Conservation (phyloP, 2,329 filamentous ascomycete species). For the Gremmenia infestans region DNA sequence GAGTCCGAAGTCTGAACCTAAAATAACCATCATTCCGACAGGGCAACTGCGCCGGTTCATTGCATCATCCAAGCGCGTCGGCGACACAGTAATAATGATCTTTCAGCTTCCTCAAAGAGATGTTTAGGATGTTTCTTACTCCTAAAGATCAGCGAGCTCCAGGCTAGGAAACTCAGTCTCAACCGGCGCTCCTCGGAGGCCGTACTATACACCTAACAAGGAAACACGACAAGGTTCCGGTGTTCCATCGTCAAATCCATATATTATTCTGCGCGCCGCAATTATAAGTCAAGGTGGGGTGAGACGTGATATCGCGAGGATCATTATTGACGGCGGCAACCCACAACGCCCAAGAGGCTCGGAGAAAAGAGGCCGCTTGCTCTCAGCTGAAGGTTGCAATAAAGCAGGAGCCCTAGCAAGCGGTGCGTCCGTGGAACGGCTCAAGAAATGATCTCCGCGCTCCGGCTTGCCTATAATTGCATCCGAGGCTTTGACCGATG, state of each 20-base stretch:
- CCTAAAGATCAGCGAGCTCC: conserved; percentile 3
- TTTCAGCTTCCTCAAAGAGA: conserved; percentile 1
- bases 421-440: not conserved
- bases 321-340: not conserved
- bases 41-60: conserved; percentile 9
- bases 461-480: conserved; percentile 1
- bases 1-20: not conserved
- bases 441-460: not conserved
- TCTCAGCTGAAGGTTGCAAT: conserved; percentile 3
- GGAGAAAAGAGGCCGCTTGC: not conserved
- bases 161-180: not conserved
- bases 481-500: conserved; percentile 3
- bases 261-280: not conserved
- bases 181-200: not conserved
- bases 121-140: not conserved
- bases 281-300: not conserved
- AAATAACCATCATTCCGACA: conserved; percentile 1
- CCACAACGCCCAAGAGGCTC: not conserved
- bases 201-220: not conserved
- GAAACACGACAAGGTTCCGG: not conserved
- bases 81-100: not conserved
- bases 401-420: not conserved
- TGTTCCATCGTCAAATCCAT: not conserved
- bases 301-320: not conserved
- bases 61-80: conserved; percentile 8